Evolutionary conservation across 2,329 filamentous ascomycete species (phyloP).

Genomic region (Fusarium incarnatum): DNA sequence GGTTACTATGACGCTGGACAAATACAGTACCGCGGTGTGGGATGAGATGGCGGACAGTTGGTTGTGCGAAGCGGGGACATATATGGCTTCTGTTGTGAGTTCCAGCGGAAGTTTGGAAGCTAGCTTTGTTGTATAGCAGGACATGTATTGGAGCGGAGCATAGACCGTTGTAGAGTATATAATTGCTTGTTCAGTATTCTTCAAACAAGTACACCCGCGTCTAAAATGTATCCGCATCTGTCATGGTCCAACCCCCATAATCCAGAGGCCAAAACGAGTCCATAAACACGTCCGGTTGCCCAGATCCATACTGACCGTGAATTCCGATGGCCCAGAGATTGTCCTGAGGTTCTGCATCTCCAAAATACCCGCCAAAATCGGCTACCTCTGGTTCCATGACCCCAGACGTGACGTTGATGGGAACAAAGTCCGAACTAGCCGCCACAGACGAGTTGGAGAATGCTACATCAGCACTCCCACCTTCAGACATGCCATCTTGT

Average conservation of each 20-base stretch:
- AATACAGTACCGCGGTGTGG: constrained; percentile 19
- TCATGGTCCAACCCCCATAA: neutral
- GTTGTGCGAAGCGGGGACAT: constrained; percentile 15
- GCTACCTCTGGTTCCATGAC: neutral
- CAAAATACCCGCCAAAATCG: neutral
- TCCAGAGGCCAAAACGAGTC: constrained; percentile 28
- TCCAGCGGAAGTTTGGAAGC: neutral
- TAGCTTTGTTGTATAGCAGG: neutral
- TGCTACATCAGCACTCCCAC: neutral
- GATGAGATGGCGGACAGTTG: constrained; percentile 7
- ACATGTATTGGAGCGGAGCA: constrained; percentile 15
- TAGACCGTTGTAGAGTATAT: neutral
- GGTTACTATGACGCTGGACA: neutral
- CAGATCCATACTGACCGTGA: neutral
- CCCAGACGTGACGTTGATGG: neutral
- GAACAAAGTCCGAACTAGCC: neutral
- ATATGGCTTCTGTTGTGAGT: neutral
- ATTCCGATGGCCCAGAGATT: neutral
- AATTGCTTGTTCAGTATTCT: too few species aligned
- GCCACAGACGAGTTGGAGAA: neutral
- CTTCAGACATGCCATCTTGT: neutral
- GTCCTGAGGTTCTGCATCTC: neutral
- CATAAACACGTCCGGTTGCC: constrained; percentile 29
- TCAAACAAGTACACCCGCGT: too few species aligned
- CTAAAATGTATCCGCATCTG: neutral